phyloP scores from a whole-genome alignment of 73 alveolate genomes.

The Paramecium caudatum region DNA sequence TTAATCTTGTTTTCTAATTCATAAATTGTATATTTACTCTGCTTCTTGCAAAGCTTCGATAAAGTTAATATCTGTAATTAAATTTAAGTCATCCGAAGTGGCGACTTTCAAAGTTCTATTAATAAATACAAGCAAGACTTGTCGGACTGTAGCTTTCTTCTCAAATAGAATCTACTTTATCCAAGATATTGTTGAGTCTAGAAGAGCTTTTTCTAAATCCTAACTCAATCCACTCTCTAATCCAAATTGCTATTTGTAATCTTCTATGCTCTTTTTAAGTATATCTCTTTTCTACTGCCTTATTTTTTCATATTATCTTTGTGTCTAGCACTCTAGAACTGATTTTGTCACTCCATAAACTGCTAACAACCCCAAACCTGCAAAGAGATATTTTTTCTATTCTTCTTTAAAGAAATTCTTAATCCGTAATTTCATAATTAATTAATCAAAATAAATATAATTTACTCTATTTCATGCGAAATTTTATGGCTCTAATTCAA shows the following conservation, averaged over 20 bases:
- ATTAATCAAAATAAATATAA: no score
- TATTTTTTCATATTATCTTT: neutral
- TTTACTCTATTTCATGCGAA: no score
- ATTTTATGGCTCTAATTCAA: no score
- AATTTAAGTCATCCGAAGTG: slow-evolving; percentile 9
- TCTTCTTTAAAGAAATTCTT: neutral
- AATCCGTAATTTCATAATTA: neutral
- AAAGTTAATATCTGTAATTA: slow-evolving; percentile 64
- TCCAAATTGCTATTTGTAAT: neutral
- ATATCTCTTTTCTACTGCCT: neutral
- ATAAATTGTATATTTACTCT: neutral
- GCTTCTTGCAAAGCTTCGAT: slow-evolving; percentile 73
- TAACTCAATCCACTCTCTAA: neutral
- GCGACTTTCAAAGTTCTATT: slow-evolving; percentile 55
- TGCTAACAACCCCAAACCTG: neutral
- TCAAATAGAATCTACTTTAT: neutral
- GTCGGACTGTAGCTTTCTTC: slow-evolving; percentile 9
- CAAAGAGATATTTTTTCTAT: neutral
- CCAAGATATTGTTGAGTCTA: neutral
- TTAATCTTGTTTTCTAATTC: slow-evolving; percentile 49
- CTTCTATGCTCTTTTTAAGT: neutral
- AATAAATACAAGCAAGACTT: slow-evolving; percentile 21
- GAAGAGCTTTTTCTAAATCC: neutral
- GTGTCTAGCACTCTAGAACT: neutral
- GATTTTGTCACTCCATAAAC: neutral